Conservation (phyloP, 306 rosid species). For the Prunus mira region DNA sequence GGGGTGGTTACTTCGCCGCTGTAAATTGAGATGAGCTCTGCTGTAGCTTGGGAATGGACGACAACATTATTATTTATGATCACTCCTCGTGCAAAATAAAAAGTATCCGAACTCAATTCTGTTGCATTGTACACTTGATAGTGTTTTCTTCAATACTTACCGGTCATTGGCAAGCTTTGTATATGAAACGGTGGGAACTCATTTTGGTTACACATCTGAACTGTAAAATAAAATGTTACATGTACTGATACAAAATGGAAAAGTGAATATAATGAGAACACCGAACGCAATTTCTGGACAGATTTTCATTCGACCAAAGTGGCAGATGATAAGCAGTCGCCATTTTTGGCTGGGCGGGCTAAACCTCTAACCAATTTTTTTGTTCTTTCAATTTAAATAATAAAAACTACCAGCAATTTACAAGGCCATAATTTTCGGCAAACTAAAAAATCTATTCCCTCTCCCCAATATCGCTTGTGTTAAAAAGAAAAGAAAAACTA, state of each 20-base stretch:
- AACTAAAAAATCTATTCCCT: too few relatives aligned
- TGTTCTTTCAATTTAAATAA: too few relatives aligned
- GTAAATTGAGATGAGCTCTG: conserved; percentile 23
- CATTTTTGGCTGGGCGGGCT: too few relatives aligned
- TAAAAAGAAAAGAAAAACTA: too few relatives aligned
- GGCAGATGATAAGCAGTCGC: not conserved
- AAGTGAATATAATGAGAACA: conserved; percentile 2
- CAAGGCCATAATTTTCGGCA: too few relatives aligned
- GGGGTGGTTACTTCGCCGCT: conserved; percentile 4
- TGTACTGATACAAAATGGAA: not conserved
- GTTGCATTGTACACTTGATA: conserved; percentile 23
- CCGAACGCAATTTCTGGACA: not conserved
- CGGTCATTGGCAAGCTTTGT: conserved; percentile 28
- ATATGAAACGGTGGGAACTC: conserved; percentile 5
- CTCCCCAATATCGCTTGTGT: too few relatives aligned
- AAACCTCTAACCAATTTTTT: too few relatives aligned
- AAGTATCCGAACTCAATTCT: not conserved
- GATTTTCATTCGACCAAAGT: not conserved
- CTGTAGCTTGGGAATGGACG: not conserved
- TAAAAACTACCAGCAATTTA: too few relatives aligned
- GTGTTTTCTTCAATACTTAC: conserved; percentile 2
- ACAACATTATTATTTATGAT: conserved; percentile 9
- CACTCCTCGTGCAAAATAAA: conserved; percentile 16
- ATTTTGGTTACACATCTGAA: not conserved
- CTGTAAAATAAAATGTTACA: not conserved